Conservation (phyloP, 1,139 yeast species). For the Magnusiomyces suaveolens region DNA sequence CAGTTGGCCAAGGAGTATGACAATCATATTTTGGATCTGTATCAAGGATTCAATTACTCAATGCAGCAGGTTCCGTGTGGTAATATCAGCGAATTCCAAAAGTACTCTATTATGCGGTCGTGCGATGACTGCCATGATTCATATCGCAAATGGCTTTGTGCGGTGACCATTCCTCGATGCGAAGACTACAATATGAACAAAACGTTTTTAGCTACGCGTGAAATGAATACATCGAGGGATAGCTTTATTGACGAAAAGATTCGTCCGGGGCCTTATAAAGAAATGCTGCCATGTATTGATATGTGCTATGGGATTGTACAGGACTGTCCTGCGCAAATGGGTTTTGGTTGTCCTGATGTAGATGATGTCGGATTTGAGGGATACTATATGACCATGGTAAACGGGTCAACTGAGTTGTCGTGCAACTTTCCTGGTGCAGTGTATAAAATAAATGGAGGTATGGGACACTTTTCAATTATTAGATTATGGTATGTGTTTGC, state of each 20-base stretch:
- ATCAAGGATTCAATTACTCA: conserved; percentile 61
- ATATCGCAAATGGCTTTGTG: conserved; percentile 83
- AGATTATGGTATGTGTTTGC: background rate
- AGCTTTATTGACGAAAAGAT: conserved; percentile 47
- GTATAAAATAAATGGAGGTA: conserved; percentile 3
- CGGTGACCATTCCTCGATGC: conserved; percentile 86
- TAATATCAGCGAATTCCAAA: conserved; percentile 38
- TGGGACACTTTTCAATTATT: background rate
- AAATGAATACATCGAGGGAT: conserved; percentile 50
- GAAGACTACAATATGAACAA: conserved; percentile 40
- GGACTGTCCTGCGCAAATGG: conserved; percentile 73
- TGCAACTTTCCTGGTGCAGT: conserved; percentile 16
- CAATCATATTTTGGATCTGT: conserved; percentile 45
- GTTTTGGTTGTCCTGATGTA: conserved; percentile 52
- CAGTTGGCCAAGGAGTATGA: conserved; percentile 49
- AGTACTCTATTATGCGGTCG: conserved; percentile 61
- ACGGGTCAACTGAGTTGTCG: background rate
- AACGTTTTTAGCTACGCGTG: conserved; percentile 42
- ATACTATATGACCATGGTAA: conserved; percentile 8
- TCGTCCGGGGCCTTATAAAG: conserved; percentile 61
- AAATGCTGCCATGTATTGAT: conserved; percentile 76
- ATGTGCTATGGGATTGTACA: conserved; percentile 70
- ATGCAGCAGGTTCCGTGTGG: conserved; percentile 68
- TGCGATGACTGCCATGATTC: conserved; percentile 66
- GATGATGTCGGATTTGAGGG: conserved; percentile 13